These are phyloP conservation scores for Cerrena zonata DNA, from an alignment of 1,284 basidiomycete species.

Conservation along the genomic window DNA sequence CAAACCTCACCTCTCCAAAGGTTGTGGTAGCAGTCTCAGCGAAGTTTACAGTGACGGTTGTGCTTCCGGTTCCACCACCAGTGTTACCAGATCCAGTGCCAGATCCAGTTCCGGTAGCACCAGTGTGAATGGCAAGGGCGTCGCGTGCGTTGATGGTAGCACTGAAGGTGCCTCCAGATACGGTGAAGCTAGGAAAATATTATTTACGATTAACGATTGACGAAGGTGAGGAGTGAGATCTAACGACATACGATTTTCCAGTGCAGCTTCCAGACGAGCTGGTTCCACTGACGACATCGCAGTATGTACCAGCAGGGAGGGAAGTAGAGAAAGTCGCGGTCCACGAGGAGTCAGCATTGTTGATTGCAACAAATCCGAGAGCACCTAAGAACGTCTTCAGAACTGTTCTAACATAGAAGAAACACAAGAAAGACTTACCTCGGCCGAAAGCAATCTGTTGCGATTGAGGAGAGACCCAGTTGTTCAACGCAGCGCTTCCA, in stretches of 20 bases:
- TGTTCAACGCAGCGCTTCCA: conserved; percentile 41
- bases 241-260: conserved; percentile 43
- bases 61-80: conserved; percentile 15
- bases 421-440: conserved; percentile 41
- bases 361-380: conserved; percentile 59
- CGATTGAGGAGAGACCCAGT: conserved; percentile 52
- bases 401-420: too few species aligned
- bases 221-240: too few species aligned
- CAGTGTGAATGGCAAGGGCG: conserved; percentile 57
- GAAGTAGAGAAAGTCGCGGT: conserved; percentile 48
- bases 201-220: too few species aligned
- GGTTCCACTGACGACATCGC: conserved; percentile 54
- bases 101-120: conserved; percentile 26
- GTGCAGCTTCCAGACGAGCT: conserved; percentile 39
- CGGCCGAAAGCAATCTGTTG: conserved; percentile 60
- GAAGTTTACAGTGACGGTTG: conserved; percentile 47
- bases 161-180: conserved; percentile 47
- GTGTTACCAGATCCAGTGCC: too few species aligned
- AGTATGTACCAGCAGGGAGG: conserved; percentile 53
- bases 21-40: conserved; percentile 49
- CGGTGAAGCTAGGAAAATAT: conserved; percentile 37
- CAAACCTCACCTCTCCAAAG: conserved; percentile 47
- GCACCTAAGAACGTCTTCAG: too few species aligned
- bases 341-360: conserved; percentile 55
- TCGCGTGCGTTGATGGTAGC: conserved; percentile 47